phyloP scores from a whole-genome alignment of 83 land plant species.

The Isoetes engelmannii region DNA sequence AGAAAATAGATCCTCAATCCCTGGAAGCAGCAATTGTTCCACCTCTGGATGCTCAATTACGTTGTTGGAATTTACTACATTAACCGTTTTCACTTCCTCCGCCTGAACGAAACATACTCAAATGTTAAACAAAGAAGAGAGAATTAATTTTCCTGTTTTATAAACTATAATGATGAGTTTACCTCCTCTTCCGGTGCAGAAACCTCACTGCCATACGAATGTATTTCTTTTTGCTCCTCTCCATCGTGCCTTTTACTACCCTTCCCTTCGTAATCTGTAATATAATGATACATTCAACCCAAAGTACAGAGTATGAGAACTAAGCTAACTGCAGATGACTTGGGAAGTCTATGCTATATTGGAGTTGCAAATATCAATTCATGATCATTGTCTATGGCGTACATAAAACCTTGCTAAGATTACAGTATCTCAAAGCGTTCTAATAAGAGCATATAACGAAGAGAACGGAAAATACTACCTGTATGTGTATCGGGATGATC shows the following conservation, averaged over 20 bases:
- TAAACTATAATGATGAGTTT: background rate
- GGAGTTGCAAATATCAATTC: too few species aligned
- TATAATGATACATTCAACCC: background rate
- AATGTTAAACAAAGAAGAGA: background rate
- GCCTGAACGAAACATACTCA: background rate
- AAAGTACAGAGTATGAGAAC: too few species aligned
- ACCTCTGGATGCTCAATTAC: constrained; percentile 27
- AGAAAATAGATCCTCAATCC: constrained; percentile 60
- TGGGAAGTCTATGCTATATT: too few species aligned
- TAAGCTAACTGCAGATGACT: too few species aligned
- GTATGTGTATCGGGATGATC: too few species aligned
- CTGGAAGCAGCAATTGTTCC: constrained; percentile 61
- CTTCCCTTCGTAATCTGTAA: background rate
- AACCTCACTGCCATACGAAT: background rate
- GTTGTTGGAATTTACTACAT: constrained; percentile 20
- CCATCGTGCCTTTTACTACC: background rate
- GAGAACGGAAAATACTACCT: background rate
- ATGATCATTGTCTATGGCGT: too few species aligned
- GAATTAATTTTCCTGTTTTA: background rate
- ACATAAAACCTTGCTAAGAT: too few species aligned
- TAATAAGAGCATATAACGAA: background rate
- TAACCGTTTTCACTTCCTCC: constrained; percentile 80
- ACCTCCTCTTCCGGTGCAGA: constrained; percentile 4
- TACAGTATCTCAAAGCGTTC: too few species aligned
- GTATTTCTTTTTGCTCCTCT: background rate